phyloP scores from a whole-genome alignment of 768 basidiomycete species.

The Termitomyces sp. region DNA sequence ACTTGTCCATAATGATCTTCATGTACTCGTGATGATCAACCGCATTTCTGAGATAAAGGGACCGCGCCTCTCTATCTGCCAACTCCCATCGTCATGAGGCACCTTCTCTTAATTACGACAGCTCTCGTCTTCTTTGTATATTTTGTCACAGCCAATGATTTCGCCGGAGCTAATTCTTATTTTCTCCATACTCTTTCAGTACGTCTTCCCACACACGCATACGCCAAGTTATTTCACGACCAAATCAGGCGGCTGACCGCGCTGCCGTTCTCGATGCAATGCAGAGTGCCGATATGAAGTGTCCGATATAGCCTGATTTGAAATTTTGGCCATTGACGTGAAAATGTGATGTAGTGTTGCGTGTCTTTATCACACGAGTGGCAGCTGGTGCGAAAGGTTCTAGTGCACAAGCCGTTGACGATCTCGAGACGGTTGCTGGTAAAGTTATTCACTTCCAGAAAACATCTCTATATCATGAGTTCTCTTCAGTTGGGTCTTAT shows the following conservation, averaged over 20 bases:
- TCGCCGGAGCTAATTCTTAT: constrained; percentile 26
- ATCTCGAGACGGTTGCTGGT: constrained; percentile 23
- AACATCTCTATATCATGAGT: not conserved
- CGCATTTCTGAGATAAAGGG: not conserved
- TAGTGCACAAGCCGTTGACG: constrained; percentile 20
- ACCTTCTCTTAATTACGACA: constrained; percentile 6
- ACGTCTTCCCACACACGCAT: constrained; percentile 2
- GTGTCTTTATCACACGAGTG: constrained; percentile 23
- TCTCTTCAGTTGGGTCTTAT: constrained; percentile 19
- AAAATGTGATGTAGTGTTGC: constrained; percentile 15
- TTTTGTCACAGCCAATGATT: constrained; percentile 22
- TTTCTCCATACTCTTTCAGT: constrained; percentile 23
- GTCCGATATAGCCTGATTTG: not conserved
- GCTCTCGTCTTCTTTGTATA: constrained; percentile 6
- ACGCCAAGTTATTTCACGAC: not conserved
- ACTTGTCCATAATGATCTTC: not conserved
- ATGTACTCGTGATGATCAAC: not conserved
- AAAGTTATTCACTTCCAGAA: not conserved
- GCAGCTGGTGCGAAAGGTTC: constrained; percentile 22
- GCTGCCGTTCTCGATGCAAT: constrained; percentile 13
- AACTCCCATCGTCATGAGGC: constrained; percentile 2
- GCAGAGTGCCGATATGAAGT: constrained; percentile 14
- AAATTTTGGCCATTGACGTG: not conserved
- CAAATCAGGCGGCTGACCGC: constrained; percentile 6
- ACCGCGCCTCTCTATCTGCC: not conserved